Percentiles rank a stretch among this genome's conserved stretches.
Evolutionary conservation across 768 basidiomycete species (phyloP).

Genomic region (Cystobasidium ongulense): DNA sequence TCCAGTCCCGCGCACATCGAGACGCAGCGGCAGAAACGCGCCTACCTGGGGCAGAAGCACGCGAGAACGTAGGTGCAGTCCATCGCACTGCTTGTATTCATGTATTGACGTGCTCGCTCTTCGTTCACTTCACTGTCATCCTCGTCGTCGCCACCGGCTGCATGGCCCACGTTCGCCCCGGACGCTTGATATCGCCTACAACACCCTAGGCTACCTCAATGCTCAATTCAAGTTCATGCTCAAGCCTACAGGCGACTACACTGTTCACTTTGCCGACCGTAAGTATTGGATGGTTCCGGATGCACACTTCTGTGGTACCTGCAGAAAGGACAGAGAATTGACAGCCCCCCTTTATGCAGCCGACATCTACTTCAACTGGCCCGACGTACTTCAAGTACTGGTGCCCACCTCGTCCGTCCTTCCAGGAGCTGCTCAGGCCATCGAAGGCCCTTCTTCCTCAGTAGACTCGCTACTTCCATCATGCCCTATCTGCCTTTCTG

Average conservation of each 20-base stretch:
- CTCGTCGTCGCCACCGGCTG: background rate
- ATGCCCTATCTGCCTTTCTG: conserved; percentile 92
- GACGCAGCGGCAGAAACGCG: conserved; percentile 56
- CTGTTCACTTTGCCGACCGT: conserved; percentile 50
- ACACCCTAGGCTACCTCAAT: conserved; percentile 71
- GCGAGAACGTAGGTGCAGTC: conserved; percentile 77
- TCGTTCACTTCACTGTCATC: background rate
- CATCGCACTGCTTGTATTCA: background rate
- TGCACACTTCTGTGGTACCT: background rate
- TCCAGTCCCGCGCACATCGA: conserved; percentile 52
- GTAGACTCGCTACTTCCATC: conserved; percentile 21
- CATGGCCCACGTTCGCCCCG: background rate
- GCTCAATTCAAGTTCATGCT: conserved; percentile 93
- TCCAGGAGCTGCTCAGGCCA: conserved; percentile 54
- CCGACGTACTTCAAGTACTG: conserved; percentile 84
- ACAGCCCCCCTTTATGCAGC: conserved; percentile 46
- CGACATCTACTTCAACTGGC: conserved; percentile 65
- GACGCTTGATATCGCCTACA: conserved; percentile 23
- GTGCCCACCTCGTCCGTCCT: conserved; percentile 74
- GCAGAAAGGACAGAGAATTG: background rate
- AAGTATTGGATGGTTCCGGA: background rate
- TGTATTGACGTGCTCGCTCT: background rate
- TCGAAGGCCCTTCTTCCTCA: conserved; percentile 18
- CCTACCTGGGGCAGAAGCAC: conserved; percentile 64
- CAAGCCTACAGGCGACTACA: conserved; percentile 84